Evolutionary conservation across 495 filamentous ascomycete species (phyloP).

Genomic region (Xylaria longipes): DNA sequence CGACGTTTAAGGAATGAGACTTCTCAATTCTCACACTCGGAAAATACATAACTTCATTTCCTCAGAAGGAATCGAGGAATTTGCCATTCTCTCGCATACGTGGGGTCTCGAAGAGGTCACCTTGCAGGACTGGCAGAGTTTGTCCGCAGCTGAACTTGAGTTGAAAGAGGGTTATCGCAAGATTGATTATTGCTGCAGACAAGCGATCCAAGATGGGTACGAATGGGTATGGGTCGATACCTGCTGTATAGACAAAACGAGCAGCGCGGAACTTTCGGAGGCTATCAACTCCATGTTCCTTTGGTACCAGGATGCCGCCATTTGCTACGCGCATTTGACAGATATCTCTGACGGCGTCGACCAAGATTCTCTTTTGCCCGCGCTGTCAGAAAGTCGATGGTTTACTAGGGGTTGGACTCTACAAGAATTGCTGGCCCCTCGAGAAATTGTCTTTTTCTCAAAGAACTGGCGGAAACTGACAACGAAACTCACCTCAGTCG

Average conservation of each 20-base stretch:
- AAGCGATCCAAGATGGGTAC: slow-evolving; percentile 15
- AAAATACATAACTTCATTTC: not conserved
- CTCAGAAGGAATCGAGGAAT: slow-evolving; percentile 5
- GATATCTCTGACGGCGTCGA: slow-evolving; percentile 19
- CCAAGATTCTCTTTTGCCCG: not conserved
- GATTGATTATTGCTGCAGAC: slow-evolving; percentile 26
- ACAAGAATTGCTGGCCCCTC: not conserved
- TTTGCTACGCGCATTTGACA: slow-evolving; percentile 34
- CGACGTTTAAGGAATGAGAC: too few species aligned
- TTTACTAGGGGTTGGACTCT: too few species aligned
- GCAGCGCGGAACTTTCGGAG: not conserved
- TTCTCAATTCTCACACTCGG: not conserved
- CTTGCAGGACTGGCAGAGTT: slow-evolving; percentile 7
- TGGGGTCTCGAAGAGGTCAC: slow-evolving; percentile 24
- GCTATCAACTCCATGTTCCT: slow-evolving; percentile 22
- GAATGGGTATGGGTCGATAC: slow-evolving; percentile 36
- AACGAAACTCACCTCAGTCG: not conserved
- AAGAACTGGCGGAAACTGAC: not conserved
- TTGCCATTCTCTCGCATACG: slow-evolving; percentile 30
- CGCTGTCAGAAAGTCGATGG: too few species aligned
- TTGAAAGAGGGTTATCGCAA: slow-evolving; percentile 20
- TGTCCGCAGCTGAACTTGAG: not conserved
- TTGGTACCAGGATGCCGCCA: slow-evolving; percentile 29
- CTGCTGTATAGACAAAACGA: slow-evolving; percentile 28
- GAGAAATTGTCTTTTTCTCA: not conserved